Base-by-base conservation (phyloP, 2,329 filamentous ascomycete species). In the Aotearoamyces nothofagi region DNA sequence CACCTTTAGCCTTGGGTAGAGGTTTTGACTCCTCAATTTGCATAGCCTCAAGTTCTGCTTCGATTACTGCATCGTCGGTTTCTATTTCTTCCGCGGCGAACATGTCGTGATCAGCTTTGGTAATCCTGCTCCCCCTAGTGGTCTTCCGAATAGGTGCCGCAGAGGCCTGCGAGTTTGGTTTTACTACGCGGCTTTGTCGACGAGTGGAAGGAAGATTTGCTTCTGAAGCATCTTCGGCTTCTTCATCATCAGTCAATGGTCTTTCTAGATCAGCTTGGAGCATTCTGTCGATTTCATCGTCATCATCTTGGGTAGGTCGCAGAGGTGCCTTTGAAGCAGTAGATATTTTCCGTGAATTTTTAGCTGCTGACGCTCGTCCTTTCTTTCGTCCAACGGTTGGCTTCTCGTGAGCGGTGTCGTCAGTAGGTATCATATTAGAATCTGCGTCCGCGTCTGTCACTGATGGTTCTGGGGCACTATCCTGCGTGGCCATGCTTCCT, bases 211-310 rank as follows among this genome's bases (percentile, higher is more conserved):
- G n/a, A n/a, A n/a, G n/a, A n/a, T n/a, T n/a, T n/a, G n/a, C n/a
- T n/a, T n/a, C n/a, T n/a, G n/a, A n/a, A 4, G 12, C 17, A 5
- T 19, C 11, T 5, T 19, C 20, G 5, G 60, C 49, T 17, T 60
- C 57, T 24, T 70, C 67, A 9, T 66, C 61, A 16, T 73, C 64
- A 2, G 59, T 62, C 15, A 66, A 44, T 2, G 61, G 65, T 16
- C 60, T 56, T 24, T 75, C 67, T 7, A 80, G 58, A 33, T 78
- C 76, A 2, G 66, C 70, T 42, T 78, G 66, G 1, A 81, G 55
- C 27, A 69, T 69, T 13, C 65, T 64, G 29, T 81, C 71, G 20
- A 80, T 63, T 37, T 78, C 74, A 2, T 71, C 66, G 35, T 80
- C 72, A 31, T 69, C 60, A 0, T 65, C 63, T 8, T 66, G 51